Evolutionary conservation across 192 early-diverging fungal genomes (phyloP), one percentile per base, ranked within the genome.

Genomic region (Spinellus fusiger): DNA sequence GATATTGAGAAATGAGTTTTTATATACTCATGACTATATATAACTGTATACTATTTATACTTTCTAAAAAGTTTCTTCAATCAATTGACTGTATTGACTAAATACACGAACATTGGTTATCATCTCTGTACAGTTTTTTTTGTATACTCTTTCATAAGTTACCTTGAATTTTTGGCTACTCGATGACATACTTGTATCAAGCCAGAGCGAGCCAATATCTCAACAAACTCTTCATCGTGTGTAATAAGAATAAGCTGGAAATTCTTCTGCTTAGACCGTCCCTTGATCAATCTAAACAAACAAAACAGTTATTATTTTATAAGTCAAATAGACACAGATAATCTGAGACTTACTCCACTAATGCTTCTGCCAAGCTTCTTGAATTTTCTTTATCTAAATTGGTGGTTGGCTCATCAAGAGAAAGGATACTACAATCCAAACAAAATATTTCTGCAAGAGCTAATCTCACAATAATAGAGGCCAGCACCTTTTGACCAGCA

Each of bases 161-260:
- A n/a, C n/a, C n/a, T n/a, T n/a, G n/a, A n/a, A n/a, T n/a, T n/a
- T n/a, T n/a, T n/a, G n/a, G n/a, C n/a, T n/a, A n/a, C n/a, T n/a
- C n/a, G n/a, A n/a, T n/a, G n/a, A n/a, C n/a, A n/a, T n/a, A n/a
- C n/a, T n/a, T n/a, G n/a, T n/a, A n/a, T n/a, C n/a, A n/a, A n/a
- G n/a, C n/a, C n/a, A n/a, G n/a, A n/a, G n/a, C n/a, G n/a, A n/a
- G 90, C 93, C 23, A 99, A 60, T 61, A 84, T 71, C 47, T 88
- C 86, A 69, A 97, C 82, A 75, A 99, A 99, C 26, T 89, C 85
- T 66, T 98, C 95, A 73, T 99, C 95, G 64, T 99, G 97, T 13
- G 97, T 98, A 64, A 99, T 98, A 31, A 99, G 79, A 44, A 99
- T 86, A 28, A 99, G 76, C 76, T 99, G 97, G 66, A 99, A 99